Evolutionary conservation across 805 yeast species (phyloP).

Genomic region (Isabelozyma rhagii): DNA sequence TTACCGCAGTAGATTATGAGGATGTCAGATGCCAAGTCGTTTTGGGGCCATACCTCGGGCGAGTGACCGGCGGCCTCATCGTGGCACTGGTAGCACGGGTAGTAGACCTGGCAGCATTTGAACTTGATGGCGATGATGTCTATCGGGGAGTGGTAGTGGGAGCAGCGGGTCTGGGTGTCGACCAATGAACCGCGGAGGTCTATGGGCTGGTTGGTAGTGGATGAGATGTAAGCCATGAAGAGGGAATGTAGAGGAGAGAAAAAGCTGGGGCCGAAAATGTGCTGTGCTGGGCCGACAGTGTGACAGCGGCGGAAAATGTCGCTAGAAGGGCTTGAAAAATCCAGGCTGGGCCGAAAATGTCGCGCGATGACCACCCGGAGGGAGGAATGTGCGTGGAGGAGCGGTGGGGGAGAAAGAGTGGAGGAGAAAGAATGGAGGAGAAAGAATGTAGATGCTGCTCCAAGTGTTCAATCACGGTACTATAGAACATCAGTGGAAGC

Average conservation of each 20-base stretch:
- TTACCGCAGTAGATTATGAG: slow-evolving; percentile 35
- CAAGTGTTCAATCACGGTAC: too few relatives aligned
- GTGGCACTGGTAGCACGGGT: slow-evolving; percentile 41
- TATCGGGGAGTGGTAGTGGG: slow-evolving; percentile 30
- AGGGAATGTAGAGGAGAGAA: background rate
- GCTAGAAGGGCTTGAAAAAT: too few relatives aligned
- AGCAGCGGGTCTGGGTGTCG: slow-evolving; percentile 34
- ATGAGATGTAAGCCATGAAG: background rate
- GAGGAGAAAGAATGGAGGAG: too few relatives aligned
- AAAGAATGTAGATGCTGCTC: too few relatives aligned
- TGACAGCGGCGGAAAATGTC: too few relatives aligned
- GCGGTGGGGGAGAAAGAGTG: too few relatives aligned
- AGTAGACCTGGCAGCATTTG: slow-evolving; percentile 34
- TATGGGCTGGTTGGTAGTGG: background rate
- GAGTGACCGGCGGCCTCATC: slow-evolving; percentile 11
- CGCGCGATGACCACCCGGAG: too few relatives aligned
- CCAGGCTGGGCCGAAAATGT: too few relatives aligned
- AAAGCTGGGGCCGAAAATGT: background rate
- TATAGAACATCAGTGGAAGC: too few relatives aligned
- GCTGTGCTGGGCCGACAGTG: too few relatives aligned
- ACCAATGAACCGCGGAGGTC: slow-evolving; percentile 10
- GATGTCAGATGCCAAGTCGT: slow-evolving; percentile 4
- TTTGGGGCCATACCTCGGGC: slow-evolving; percentile 9
- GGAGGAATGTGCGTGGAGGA: too few relatives aligned
- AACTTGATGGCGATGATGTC: slow-evolving; percentile 41